Conservation (phyloP, 2,329 filamentous ascomycete species). For the Alternaria brassicae region DNA sequence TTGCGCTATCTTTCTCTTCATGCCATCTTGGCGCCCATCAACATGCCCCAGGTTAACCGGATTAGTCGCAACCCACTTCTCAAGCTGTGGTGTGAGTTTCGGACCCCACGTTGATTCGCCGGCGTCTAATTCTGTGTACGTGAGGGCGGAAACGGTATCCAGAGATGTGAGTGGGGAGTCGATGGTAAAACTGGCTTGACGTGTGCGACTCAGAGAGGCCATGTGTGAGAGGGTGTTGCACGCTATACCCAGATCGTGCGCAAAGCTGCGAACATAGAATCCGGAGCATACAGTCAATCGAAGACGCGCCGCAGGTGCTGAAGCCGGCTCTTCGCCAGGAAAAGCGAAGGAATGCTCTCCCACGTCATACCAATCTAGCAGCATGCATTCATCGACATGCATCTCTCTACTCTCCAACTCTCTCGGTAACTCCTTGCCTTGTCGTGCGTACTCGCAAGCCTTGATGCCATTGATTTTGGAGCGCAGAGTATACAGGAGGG, state of each 20-base stretch:
- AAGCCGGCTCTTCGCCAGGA: conserved; percentile 16
- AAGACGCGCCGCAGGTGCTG: conserved; percentile 30
- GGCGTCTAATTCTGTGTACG: conserved; percentile 31
- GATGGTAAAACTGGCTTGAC: conserved; percentile 33
- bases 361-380: conserved; percentile 35
- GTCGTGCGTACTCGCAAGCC: conserved; percentile 39
- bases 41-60: conserved; percentile 23
- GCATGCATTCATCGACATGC: conserved; percentile 35
- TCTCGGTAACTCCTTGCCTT: conserved; percentile 33
- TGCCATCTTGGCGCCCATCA: conserved; percentile 28
- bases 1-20: conserved; percentile 18
- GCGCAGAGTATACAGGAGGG: conserved; percentile 40
- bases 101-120: conserved; percentile 35
- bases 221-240: conserved; percentile 36
- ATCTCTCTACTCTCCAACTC: conserved; percentile 38
- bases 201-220: conserved; percentile 32
- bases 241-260: conserved; percentile 39
- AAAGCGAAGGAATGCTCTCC: conserved; percentile 27
- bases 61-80: conserved; percentile 33
- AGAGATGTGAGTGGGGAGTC: conserved; percentile 4
- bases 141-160: conserved; percentile 21
- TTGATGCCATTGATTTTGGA: conserved; percentile 42
- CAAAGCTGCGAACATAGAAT: conserved; percentile 46
- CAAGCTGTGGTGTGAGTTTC: conserved; percentile 29
- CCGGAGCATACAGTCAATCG: conserved; percentile 38